Conservation (phyloP, 164 flowering plant genomes). For the grape (Vitis vinifera) region ASM3070453v1 NC_081823.1:1974501-1975000, state of each 20-base stretch:
- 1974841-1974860: neutral
- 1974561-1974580: no score
- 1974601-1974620: slow-evolving; percentile 27
- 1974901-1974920: neutral
- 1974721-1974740: slow-evolving; percentile 4
- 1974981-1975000: no score
- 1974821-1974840: neutral
- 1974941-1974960: no score
- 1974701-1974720: slow-evolving; percentile 12
- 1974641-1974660: slow-evolving; percentile 26
- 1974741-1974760: slow-evolving; percentile 15
- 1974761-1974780: slow-evolving; percentile 20
- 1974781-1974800: slow-evolving; percentile 21
- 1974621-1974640: slow-evolving; percentile 32
- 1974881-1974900: slow-evolving; percentile 6
- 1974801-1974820: slow-evolving; percentile 11
- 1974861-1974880: slow-evolving; percentile 2
- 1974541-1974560: no score
- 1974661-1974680: slow-evolving; percentile 20
- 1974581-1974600: neutral
- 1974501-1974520: slow-evolving; percentile 4
- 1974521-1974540: no score
- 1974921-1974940: neutral
- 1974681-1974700: slow-evolving; percentile 19
- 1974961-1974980: no score